Base-by-base conservation (phyloP, 2,329 filamentous ascomycete species). In the Trichoderma sp. region DNA sequence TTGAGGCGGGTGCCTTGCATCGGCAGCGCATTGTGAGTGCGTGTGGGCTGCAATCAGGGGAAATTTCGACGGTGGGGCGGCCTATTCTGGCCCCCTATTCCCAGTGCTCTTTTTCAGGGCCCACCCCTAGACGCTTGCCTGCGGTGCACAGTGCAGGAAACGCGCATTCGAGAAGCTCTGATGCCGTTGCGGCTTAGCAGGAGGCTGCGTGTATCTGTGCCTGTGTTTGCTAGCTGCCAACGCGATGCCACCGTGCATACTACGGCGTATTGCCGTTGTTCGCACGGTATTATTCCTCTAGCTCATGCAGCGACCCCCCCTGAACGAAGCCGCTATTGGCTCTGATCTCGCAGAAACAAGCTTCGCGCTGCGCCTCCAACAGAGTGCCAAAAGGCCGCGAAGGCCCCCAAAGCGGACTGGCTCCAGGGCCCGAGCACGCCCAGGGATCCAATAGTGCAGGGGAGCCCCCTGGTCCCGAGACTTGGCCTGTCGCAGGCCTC, bases 331-430 rank as follows among this genome's bases (percentile, higher is more conserved):
- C 51, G 54, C 54, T 49, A 61, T 55, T 59, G 28, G 52, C 60
- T 43, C 34, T 58, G 54, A 66, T 59, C 49, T 46, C 8, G 37
- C 59, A 32, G 18, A 46, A 68, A 58, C 59, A 68, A 65, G 59
- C 59, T 65, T 68, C 51, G 16, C 46, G 59, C 68, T 69, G 68
- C 68, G 68, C 68, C 68, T 69, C 68, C 49, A 56, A 32, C 58
- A 3, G 39, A 39, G 51, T n/a, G 49, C n/a, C 49, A 39, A 43
- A 49, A 55, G 61, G 60, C 28, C 11, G 2, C 39, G 14, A 24
- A 11, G 8, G 18, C n/a, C 46, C 46, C 46, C 11, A 49, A 49
- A 49, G 21, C 21, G 46, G 28, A 61, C 46, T 34, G 39, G 59
- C 46, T 52, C 32, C 59, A 63, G 59, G 59, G 18, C 39, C 39